Percentiles rank a stretch among this genome's conserved stretches.
phyloP scores from a whole-genome alignment of 495 filamentous ascomycete genomes.

The Penicillium chermesinum region DNA sequence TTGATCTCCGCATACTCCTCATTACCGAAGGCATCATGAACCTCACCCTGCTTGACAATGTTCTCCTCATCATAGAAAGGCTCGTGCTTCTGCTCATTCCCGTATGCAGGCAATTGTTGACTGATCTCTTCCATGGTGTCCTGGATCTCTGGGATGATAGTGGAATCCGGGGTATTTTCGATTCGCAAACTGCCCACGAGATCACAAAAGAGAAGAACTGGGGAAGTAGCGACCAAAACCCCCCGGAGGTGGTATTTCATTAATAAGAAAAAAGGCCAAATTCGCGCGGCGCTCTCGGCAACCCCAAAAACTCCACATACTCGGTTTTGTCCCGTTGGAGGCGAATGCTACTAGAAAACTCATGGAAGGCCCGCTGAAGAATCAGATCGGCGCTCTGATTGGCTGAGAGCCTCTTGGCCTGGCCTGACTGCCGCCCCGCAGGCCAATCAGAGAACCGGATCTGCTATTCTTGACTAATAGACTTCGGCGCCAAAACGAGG shows the following conservation, averaged over 20 bases:
- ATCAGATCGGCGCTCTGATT: neutral
- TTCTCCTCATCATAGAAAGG: conserved; percentile 23
- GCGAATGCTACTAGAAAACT: conserved; percentile 1
- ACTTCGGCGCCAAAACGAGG: neutral
- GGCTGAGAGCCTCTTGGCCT: neutral
- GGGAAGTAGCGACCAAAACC: neutral
- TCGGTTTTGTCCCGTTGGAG: conserved; percentile 11
- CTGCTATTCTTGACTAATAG: neutral
- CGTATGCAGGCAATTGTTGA: conserved; percentile 15
- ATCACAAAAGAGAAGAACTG: neutral
- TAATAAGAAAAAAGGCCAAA: conserved; percentile 1
- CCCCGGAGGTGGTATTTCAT: conserved; percentile 1
- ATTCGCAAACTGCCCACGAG: neutral
- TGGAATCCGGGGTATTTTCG: neutral
- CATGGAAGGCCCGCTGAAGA: conserved; percentile 19
- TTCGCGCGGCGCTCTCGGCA: neutral
- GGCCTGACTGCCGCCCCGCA: conserved; percentile 12
- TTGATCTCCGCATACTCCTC: conserved; percentile 41
- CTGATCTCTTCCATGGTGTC: conserved; percentile 19
- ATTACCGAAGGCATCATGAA: conserved; percentile 39
- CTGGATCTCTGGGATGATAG: neutral
- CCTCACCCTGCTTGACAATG: conserved; percentile 30
- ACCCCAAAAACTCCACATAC: conserved; percentile 3
- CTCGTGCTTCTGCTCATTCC: conserved; percentile 15
- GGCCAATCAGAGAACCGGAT: conserved; percentile 8